Conservation (phyloP, 2,329 filamentous ascomycete species). For the Penicillium sp. region DNA sequence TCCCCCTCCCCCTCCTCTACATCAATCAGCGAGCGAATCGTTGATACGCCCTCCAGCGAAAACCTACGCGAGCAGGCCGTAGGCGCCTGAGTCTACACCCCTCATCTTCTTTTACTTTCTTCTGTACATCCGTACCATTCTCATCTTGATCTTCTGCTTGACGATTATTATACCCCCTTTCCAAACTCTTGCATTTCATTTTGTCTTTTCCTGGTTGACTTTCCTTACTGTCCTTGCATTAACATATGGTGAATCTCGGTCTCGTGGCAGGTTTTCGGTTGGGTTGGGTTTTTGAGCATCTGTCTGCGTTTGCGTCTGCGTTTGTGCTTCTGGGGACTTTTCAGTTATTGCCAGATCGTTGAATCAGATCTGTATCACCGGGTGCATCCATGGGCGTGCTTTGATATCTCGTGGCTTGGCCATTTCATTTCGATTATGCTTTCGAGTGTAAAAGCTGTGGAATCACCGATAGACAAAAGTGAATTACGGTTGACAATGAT, state of each 20-base stretch:
- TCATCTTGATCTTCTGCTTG: conserved; percentile 15
- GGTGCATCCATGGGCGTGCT: background rate
- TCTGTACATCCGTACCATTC: conserved; percentile 19
- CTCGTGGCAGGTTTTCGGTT: conserved; percentile 1
- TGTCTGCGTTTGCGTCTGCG: background rate
- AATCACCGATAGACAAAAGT: conserved; percentile 10
- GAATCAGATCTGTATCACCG: background rate
- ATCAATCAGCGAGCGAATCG: conserved; percentile 17
- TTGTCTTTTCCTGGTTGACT: conserved; percentile 9
- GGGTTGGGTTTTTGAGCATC: conserved; percentile 4
- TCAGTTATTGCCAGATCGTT: background rate
- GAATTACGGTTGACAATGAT: conserved; percentile 11
- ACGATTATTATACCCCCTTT: conserved; percentile 16
- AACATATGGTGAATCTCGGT: conserved; percentile 6
- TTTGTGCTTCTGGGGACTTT: background rate
- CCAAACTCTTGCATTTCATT: conserved; percentile 10
- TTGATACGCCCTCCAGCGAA: conserved; percentile 20
- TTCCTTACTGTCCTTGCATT: conserved; percentile 13
- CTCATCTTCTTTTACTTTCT: background rate
- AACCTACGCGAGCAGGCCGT: conserved; percentile 23
- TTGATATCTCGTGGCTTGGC: background rate
- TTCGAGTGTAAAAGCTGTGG: background rate
- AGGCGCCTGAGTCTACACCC: conserved; percentile 11
- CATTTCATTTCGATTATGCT: background rate
- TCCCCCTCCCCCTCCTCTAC: conserved; percentile 16